Evolutionary conservation across 176 grass and related monocot species (phyloP), one percentile per base, ranked within the genome.

Genomic region (Poa annua): DNA sequence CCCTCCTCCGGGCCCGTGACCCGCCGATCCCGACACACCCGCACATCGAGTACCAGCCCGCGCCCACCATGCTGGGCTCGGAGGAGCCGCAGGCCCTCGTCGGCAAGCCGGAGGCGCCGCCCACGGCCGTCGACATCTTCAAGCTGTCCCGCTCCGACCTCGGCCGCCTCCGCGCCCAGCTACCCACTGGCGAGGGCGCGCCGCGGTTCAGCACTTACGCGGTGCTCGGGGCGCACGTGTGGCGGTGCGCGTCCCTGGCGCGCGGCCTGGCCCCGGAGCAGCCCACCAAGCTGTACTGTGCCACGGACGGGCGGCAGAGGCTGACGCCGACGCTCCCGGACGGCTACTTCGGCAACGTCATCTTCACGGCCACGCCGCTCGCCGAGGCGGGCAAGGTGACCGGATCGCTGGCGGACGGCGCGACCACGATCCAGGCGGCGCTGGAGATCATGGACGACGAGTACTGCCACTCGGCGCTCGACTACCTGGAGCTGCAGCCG

Each of bases 331-430:
- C 78, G 44, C 90, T 97, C 0, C 95, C 92, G 0, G 80, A 89
- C 7, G 92, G 95, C 1, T 97, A 97, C 87, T 94, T 94, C 67
- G 95, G 95, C 59, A 97, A 97, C 80, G 95, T 97, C 50, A 94
- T 97, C 71, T 97, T 97, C 92, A 97, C 90, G 0, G 86, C 90
- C 11, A 97, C 95, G 38, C 95, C 95, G 15, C 75, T 97, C 25
- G 90, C 90, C 0, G 48, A 79, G 8, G 84, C 89, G 0, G 75
- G 87, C 33, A 86, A 83, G 69, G 95, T 97, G 47, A 69, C 80
- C 41, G 52, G 61, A 7, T 54, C 50, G 2, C 85, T 88, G 26
- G 79, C 84, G 6, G 75, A 71, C 25, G 94, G 89, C n/a, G 91
- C 89, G 19, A 48, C 39, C 19, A 88, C 63, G 70, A 94, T 97